A percentile compares a stretch with the other conserved stretches of the same genome.
Evolutionary conservation across 352 stramenopile genomes (phyloP).

Genomic region (Globisporangium middletonii): DNA sequence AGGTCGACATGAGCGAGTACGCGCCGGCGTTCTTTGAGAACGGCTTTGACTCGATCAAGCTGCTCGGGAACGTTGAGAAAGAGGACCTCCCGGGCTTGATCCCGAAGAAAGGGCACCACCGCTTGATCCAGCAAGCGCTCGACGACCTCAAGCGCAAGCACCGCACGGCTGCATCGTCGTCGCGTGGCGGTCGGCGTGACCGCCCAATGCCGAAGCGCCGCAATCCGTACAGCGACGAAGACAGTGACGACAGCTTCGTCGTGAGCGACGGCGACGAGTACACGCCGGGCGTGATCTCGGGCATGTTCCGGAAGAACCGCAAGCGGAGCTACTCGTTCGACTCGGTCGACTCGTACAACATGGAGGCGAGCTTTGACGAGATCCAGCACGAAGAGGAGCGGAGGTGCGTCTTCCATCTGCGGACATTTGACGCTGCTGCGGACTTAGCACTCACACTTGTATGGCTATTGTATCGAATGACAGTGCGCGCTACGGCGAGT

Average conservation of each 20-base stretch:
- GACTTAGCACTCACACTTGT: not conserved
- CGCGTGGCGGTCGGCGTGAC: slow-evolving; percentile 23
- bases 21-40: slow-evolving; percentile 83
- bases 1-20: slow-evolving; percentile 83
- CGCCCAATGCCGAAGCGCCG: slow-evolving; percentile 21
- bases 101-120: too few species aligned
- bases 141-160: slow-evolving; percentile 72
- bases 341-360: slow-evolving; percentile 78
- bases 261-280: slow-evolving; percentile 79
- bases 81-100: slow-evolving; percentile 63
- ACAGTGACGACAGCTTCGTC: slow-evolving; percentile 87
- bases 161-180: slow-evolving; percentile 37
- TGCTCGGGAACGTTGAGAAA: slow-evolving; percentile 71
- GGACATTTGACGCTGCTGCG: not conserved
- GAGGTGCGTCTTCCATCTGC: slow-evolving; percentile 37
- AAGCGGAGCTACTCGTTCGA: slow-evolving; percentile 75
- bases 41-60: slow-evolving; percentile 84
- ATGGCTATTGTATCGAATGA: not conserved
- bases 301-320: slow-evolving; percentile 72
- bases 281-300: slow-evolving; percentile 61
- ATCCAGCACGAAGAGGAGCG: slow-evolving; percentile 85
- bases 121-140: slow-evolving; percentile 51
- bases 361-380: slow-evolving; percentile 80
- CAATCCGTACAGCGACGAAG: slow-evolving; percentile 74
- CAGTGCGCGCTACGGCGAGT: slow-evolving; percentile 71